Evolutionary conservation across 306 rosid genomes (phyloP).

Genomic region (Cucumis melo): DNA sequence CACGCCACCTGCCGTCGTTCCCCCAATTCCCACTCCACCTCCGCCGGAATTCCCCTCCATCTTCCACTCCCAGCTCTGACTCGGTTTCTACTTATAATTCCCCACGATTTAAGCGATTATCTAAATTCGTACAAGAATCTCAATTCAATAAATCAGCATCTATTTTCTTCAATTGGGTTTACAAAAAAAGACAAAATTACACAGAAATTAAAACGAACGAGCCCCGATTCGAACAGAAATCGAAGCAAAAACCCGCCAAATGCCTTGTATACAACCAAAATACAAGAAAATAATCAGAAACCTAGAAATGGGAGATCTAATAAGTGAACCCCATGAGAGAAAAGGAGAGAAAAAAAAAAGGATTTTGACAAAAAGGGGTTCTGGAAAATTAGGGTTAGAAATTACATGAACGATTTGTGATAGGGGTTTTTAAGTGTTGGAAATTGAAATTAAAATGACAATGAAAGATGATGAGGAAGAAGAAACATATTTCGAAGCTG

Average conservation of each 20-base stretch:
- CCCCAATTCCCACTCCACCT: conserved; percentile 13
- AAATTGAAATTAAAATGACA: not conserved
- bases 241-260: not conserved
- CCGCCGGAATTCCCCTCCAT: conserved; percentile 66
- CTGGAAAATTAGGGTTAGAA: not conserved
- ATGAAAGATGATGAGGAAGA: not conserved
- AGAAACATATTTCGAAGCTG: not conserved
- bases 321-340: not conserved
- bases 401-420: not conserved
- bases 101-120: not conserved
- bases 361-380: not conserved
- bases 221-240: not conserved
- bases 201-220: not conserved
- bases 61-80: conserved; percentile 1
- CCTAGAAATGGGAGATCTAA: not conserved
- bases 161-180: not conserved
- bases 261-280: not conserved
- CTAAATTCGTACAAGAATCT: not conserved
- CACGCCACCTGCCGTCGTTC: conserved; percentile 19
- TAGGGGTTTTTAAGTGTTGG: not conserved
- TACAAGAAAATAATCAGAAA: not conserved
- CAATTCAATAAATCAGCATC: not conserved
- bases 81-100: not conserved
- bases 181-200: not conserved
- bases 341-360: not conserved